Percentiles rank a stretch among this genome's conserved stretches.
phyloP scores from a whole-genome alignment of 495 filamentous ascomycete genomes.

The Hyphodiscus hymeniophilus region DNA sequence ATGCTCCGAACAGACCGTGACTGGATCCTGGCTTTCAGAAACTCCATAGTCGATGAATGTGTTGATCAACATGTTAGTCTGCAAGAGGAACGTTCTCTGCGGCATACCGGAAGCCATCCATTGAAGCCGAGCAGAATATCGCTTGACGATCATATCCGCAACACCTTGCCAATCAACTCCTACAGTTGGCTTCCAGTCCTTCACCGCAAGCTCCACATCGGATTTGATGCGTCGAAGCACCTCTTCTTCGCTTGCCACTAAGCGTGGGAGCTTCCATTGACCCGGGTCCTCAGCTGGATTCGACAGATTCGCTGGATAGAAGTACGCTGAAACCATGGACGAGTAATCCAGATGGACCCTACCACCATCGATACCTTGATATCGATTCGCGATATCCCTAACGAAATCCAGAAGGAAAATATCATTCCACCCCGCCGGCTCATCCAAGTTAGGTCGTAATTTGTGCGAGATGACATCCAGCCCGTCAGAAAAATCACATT shows the following conservation, averaged over 20 bases:
- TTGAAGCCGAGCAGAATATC: slow-evolving; percentile 45
- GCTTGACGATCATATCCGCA: slow-evolving; percentile 50
- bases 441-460: background rate
- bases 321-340: background rate
- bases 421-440: background rate
- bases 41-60: slow-evolving; percentile 44
- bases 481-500: slow-evolving; percentile 42
- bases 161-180: slow-evolving; percentile 24
- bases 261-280: background rate
- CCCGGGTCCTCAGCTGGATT: background rate
- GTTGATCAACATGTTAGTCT: slow-evolving; percentile 37
- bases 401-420: background rate
- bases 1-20: slow-evolving; percentile 40
- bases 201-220: background rate
- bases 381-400: background rate
- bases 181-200: background rate
- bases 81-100: slow-evolving; percentile 27
- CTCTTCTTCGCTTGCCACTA: background rate
- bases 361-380: background rate
- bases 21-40: slow-evolving; percentile 27
- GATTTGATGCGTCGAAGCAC: background rate
- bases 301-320: background rate
- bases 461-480: background rate
- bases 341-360: background rate
- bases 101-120: slow-evolving; percentile 33